A percentile compares a stretch with the other conserved stretches of the same genome.
Conservation (phyloP, 2,329 filamentous ascomycete species). For the Penicillium digitatum region DNA sequence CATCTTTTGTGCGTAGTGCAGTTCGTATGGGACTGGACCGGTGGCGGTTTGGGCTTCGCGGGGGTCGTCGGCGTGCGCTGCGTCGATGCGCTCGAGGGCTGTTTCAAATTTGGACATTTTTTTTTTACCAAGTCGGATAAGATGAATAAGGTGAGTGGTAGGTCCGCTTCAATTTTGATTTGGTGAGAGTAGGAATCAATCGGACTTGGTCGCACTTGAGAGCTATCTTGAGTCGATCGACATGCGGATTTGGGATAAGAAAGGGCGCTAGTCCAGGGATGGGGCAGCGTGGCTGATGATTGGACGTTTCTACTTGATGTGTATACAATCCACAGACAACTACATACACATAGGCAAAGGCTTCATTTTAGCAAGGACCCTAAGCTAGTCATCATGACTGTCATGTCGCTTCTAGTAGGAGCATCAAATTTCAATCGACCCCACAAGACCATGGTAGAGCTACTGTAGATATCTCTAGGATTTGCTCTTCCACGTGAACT, state of each 20-base stretch:
- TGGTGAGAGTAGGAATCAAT: neutral
- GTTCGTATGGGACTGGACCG: conserved; percentile 64
- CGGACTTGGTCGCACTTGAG: neutral
- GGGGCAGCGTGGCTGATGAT: neutral
- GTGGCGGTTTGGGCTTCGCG: conserved; percentile 46
- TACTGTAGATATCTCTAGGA: conserved; percentile 7
- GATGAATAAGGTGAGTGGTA: neutral
- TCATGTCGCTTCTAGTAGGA: neutral
- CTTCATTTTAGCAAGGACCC: neutral
- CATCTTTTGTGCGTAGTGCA: conserved; percentile 79
- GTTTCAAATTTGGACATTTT: conserved; percentile 34
- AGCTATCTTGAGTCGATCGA: neutral
- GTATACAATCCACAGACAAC: neutral
- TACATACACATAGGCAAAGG: neutral
- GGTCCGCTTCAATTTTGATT: too few species aligned
- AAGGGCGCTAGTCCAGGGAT: neutral
- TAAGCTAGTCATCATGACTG: neutral
- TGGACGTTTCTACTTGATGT: neutral
- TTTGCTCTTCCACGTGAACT: neutral
- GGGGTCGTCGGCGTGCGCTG: conserved; percentile 66
- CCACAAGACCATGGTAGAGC: neutral
- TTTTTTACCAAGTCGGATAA: neutral
- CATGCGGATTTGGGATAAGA: conserved; percentile 2
- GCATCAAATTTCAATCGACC: neutral
- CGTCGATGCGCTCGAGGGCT: conserved; percentile 67